Conservation (phyloP, 2,329 filamentous ascomycete species). For the Aureobasidium sp. region DNA sequence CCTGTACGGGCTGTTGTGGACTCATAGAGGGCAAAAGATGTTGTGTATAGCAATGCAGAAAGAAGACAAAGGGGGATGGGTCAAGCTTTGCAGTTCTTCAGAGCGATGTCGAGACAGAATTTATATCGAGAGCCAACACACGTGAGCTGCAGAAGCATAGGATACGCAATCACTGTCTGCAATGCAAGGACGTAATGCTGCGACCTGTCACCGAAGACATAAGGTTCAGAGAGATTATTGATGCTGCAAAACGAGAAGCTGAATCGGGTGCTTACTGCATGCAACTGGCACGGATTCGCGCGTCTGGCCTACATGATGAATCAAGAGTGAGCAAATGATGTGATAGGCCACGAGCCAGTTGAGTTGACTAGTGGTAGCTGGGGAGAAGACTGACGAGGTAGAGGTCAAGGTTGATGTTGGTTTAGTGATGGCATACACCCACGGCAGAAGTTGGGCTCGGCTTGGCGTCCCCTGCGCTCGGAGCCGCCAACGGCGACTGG, state of each 20-base stretch:
- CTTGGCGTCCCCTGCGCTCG: background rate
- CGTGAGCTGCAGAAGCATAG: background rate
- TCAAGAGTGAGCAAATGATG: background rate
- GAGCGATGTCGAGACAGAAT: background rate
- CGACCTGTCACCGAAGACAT: background rate
- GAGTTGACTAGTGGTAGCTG: background rate
- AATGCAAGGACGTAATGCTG: background rate
- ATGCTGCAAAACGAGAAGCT: background rate
- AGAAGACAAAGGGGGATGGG: background rate
- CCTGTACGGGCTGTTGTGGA: background rate
- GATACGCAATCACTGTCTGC: background rate
- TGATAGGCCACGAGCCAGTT: background rate
- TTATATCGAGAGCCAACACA: background rate
- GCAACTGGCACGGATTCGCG: background rate
- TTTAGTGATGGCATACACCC: background rate
- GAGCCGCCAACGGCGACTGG: conserved; percentile 2
- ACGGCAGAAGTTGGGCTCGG: background rate
- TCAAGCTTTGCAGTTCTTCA: background rate
- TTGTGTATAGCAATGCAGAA: background rate
- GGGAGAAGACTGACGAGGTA: conserved; percentile 1
- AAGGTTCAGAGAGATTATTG: background rate
- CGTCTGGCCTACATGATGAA: background rate
- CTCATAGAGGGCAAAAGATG: background rate
- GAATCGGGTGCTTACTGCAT: conserved; percentile 2
- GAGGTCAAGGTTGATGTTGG: background rate